A percentile compares a stretch with the other conserved stretches of the same genome.
phyloP scores from a whole-genome alignment of 108 stramenopile genomes.

The Cyclostephanos invisitatus region DNA sequence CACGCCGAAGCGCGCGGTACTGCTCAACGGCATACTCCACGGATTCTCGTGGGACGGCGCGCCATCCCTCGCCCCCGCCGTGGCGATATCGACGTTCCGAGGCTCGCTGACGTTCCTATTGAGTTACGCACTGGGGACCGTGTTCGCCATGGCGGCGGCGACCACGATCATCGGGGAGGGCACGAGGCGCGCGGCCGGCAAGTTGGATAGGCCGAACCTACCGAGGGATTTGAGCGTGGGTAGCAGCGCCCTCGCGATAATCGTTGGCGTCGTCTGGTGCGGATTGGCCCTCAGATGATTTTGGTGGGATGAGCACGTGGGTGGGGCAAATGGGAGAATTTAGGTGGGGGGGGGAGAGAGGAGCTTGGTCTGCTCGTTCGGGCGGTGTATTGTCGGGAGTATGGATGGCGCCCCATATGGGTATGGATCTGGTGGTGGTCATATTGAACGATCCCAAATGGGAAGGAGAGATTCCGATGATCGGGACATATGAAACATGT shows the following conservation, averaged over 20 bases:
- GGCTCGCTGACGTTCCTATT: slow-evolving; percentile 87
- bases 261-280: slow-evolving; percentile 62
- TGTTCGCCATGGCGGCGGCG: slow-evolving; percentile 82
- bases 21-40: slow-evolving; percentile 94
- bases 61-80: slow-evolving; percentile 90
- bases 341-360: no score
- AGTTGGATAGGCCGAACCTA: slow-evolving; percentile 83
- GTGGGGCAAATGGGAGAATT: no score
- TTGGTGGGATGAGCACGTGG: no score
- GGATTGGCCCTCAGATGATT: no score
- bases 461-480: no score
- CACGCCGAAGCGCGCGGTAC: slow-evolving; percentile 75
- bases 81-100: slow-evolving; percentile 89
- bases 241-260: slow-evolving; percentile 77
- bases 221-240: slow-evolving; percentile 81
- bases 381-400: no score
- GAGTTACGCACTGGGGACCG: slow-evolving; percentile 94
- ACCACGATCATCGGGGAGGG: slow-evolving; percentile 88
- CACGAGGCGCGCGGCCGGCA: slow-evolving; percentile 75
- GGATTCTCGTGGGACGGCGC: slow-evolving; percentile 98
- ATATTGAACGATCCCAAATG: no score
- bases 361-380: no score
- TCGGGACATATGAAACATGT: no score
- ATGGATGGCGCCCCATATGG: no score
- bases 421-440: no score